Evolutionary conservation across 495 filamentous ascomycete species (phyloP).

Genomic region (Podospora pseudopauciseta): DNA sequence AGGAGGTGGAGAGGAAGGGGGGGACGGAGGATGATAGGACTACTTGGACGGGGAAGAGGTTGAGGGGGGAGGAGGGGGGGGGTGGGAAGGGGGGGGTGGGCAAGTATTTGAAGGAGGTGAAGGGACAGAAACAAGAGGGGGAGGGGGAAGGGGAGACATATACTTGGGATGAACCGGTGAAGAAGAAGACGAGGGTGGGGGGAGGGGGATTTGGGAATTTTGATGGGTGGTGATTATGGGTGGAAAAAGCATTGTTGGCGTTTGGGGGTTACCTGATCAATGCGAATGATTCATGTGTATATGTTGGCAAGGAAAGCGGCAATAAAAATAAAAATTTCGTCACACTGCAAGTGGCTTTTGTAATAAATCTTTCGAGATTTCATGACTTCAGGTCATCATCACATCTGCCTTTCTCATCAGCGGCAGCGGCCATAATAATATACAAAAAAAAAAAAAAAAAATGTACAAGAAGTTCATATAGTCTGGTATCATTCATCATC

Average conservation of each 20-base stretch:
- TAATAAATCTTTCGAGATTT: not conserved
- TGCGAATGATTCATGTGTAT: too few relatives aligned
- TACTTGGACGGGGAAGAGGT: constrained; percentile 88
- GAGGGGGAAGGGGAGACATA: constrained; percentile 53
- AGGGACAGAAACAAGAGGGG: constrained; percentile 49
- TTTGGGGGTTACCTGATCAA: too few relatives aligned
- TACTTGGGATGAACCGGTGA: constrained; percentile 60
- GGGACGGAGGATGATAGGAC: constrained; percentile 75
- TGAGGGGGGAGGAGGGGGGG: constrained; percentile 52
- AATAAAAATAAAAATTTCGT: too few relatives aligned
- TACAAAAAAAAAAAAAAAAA: not conserved
- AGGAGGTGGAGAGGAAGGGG: constrained; percentile 46
- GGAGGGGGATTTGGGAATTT: constrained; percentile 87
- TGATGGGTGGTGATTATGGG: constrained; percentile 60
- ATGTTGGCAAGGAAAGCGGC: too few relatives aligned
- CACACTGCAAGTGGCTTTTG: too few relatives aligned
- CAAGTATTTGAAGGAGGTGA: constrained; percentile 59
- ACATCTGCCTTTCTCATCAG: not conserved
- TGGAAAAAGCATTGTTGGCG: too few relatives aligned
- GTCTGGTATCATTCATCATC: not conserved
- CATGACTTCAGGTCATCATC: not conserved
- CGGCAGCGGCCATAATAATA: not conserved
- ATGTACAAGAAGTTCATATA: not conserved
- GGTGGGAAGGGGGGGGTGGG: constrained; percentile 56
- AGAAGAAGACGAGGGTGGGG: constrained; percentile 73